phyloP scores from a whole-genome alignment of 2,329 filamentous ascomycete species.

The Fusarium concolor region DNA sequence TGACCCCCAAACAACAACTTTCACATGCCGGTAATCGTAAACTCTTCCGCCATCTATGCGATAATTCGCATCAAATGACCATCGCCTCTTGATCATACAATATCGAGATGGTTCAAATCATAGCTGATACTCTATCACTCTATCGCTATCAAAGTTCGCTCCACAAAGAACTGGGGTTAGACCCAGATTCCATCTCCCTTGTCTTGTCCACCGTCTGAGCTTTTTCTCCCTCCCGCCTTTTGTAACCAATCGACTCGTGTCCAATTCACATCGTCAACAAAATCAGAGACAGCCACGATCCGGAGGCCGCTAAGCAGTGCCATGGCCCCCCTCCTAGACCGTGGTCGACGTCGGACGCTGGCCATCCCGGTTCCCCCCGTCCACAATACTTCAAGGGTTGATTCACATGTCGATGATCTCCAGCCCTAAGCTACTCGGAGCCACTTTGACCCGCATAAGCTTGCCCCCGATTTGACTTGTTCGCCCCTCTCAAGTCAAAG shows the following conservation, averaged over 20 bases:
- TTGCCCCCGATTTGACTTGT: constrained; percentile 26
- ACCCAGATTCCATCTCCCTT: constrained; percentile 36
- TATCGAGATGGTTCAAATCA: no score
- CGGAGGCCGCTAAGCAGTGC: constrained; percentile 7
- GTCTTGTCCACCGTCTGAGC: constrained; percentile 13
- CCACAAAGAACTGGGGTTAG: constrained; percentile 29
- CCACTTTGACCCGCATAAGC: constrained; percentile 39
- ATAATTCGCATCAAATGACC: constrained; percentile 14
- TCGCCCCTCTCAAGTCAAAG: neutral
- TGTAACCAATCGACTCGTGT: constrained; percentile 30
- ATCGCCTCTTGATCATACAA: no score
- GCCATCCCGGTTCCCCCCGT: constrained; percentile 44
- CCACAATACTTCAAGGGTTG: constrained; percentile 8
- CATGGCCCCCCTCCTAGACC: neutral
- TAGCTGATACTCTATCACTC: neutral
- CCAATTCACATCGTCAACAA: constrained; percentile 41
- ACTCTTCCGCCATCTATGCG: constrained; percentile 15
- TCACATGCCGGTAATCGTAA: constrained; percentile 27
- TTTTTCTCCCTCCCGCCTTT: constrained; percentile 17
- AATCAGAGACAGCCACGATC: constrained; percentile 23
- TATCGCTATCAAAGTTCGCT: constrained; percentile 10
- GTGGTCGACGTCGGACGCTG: constrained; percentile 31
- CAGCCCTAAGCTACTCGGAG: constrained; percentile 40
- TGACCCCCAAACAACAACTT: constrained; percentile 7
- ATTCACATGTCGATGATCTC: constrained; percentile 48